These are phyloP conservation scores for Venturia oleaginea DNA, from an alignment of 2,329 filamentous ascomycete species.

Conservation along the genomic window DNA sequence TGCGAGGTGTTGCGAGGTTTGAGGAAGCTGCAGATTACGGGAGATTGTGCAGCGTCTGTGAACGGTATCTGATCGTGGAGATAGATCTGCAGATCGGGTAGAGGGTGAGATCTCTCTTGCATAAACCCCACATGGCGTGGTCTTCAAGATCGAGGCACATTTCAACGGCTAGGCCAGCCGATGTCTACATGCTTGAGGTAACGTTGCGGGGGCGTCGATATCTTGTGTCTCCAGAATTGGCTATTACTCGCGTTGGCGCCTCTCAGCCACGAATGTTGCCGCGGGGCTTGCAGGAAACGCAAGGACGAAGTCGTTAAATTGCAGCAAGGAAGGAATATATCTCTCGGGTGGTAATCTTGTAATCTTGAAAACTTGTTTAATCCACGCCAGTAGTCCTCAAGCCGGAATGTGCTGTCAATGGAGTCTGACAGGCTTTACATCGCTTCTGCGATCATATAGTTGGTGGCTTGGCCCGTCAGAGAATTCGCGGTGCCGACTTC, in stretches of 20 bases:
- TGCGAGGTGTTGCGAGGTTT: background rate
- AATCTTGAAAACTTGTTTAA: background rate
- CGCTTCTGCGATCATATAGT: background rate
- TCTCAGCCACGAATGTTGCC: background rate
- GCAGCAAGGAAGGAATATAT: background rate
- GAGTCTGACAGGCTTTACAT: background rate
- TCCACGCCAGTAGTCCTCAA: background rate
- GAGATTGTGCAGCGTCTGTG: background rate
- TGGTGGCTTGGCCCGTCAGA: background rate
- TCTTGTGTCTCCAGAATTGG: background rate
- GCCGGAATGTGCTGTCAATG: background rate
- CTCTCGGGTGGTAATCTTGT: background rate
- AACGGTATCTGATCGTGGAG: background rate
- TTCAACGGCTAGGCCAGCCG: slow-evolving; percentile 1
- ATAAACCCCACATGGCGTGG: background rate
- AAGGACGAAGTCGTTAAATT: background rate
- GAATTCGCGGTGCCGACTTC: background rate
- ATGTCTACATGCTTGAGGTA: background rate
- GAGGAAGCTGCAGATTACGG: background rate
- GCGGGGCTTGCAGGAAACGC: background rate
- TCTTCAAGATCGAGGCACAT: background rate
- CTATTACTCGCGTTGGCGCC: background rate
- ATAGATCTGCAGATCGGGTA: background rate
- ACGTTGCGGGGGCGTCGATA: background rate
- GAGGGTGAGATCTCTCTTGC: background rate